Evolutionary conservation across 371 early-diverging fungal genomes (phyloP).

Genomic region (Haplosporangium sp.): DNA sequence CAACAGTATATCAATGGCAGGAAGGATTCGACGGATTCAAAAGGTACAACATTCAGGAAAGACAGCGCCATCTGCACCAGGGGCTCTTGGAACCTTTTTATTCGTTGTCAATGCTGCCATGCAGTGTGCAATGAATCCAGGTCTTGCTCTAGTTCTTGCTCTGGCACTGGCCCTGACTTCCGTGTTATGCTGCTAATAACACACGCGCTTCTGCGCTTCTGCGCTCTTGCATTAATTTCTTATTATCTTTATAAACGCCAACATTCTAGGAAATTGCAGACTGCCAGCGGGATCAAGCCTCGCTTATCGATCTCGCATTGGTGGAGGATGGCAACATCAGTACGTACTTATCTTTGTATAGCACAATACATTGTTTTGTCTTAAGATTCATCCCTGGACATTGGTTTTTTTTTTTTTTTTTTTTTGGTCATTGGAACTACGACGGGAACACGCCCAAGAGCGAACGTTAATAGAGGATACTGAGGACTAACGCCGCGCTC

Average conservation of each 20-base stretch:
- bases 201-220: too few species aligned
- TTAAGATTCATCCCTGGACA: not conserved
- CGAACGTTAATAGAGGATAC: too few species aligned
- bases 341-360: conserved; percentile 13
- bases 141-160: not conserved
- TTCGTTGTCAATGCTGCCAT: not conserved
- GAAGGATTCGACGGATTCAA: conserved; percentile 48
- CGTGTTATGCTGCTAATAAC: too few species aligned
- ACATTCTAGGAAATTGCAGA: conserved; percentile 43
- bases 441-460: too few species aligned
- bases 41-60: conserved; percentile 21
- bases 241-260: too few species aligned
- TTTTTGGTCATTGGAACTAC: too few species aligned
- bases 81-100: not conserved
- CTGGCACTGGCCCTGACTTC: not conserved
- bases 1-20: conserved; percentile 25
- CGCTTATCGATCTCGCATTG: conserved; percentile 28
- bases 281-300: conserved; percentile 45
- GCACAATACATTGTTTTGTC: not conserved
- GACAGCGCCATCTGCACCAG: not conserved
- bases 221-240: too few species aligned
- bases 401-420: too few species aligned
- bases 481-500: too few species aligned
- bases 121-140: not conserved
- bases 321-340: conserved; percentile 50